Evolutionary conservation across 305 asterid species (phyloP).

Genomic region (Striga hermonthica): DNA sequence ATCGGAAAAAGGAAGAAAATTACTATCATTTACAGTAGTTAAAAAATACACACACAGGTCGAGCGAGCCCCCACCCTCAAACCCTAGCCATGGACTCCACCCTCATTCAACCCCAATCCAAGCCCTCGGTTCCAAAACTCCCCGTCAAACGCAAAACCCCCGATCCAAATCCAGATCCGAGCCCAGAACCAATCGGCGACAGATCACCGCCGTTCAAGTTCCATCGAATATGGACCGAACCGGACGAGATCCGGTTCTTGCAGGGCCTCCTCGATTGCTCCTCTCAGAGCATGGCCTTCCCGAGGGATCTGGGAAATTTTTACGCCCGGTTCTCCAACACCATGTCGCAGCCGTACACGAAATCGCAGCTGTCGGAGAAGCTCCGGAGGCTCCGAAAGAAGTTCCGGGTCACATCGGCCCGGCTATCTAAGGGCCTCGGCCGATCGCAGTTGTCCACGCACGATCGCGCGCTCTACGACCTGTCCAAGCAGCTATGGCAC

Average conservation of each 20-base stretch:
- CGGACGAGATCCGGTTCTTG: slow-evolving; percentile 81
- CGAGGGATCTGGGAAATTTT: slow-evolving; percentile 64
- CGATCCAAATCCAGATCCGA: slow-evolving; percentile 31
- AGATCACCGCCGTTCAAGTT: slow-evolving; percentile 63
- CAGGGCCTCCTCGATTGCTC: slow-evolving; percentile 60
- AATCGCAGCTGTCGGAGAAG: slow-evolving; percentile 81
- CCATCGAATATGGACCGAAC: slow-evolving; percentile 85
- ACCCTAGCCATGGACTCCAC: slow-evolving; percentile 62
- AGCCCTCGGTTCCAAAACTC: slow-evolving; percentile 54
- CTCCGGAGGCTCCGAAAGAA: slow-evolving; percentile 71
- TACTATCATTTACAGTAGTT: slow-evolving; percentile 4
- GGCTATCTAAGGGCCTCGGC: slow-evolving; percentile 55
- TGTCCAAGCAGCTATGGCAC: slow-evolving; percentile 68
- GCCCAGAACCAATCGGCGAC: slow-evolving; percentile 15
- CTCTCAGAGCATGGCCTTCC: slow-evolving; percentile 50
- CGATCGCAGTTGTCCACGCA: slow-evolving; percentile 51
- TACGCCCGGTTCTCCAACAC: slow-evolving; percentile 62
- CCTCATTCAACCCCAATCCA: slow-evolving; percentile 34
- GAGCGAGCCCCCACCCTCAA: slow-evolving; percentile 29
- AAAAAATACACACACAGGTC: slow-evolving; percentile 5
- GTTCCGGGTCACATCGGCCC: slow-evolving; percentile 57
- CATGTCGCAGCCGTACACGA: slow-evolving; percentile 80
- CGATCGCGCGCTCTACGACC: slow-evolving; percentile 59
- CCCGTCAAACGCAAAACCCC: slow-evolving; percentile 80
- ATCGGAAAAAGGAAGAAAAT: neutral